Base-by-base conservation (phyloP, 192 early-diverging fungal species). In the Mortierella alpina region DNA sequence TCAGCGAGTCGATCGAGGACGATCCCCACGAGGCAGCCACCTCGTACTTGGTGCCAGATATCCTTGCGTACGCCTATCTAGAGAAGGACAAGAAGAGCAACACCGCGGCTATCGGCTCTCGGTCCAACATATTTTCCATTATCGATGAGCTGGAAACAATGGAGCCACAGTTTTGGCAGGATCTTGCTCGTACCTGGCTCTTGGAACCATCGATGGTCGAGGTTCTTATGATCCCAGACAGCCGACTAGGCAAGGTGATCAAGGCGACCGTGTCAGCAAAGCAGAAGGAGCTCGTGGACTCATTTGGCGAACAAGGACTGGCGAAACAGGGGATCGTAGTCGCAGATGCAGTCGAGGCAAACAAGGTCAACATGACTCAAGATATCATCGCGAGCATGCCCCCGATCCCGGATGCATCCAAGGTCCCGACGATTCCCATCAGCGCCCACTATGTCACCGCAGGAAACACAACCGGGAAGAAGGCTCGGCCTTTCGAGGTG, bases 331-430 rank as follows among this genome's bases (percentile, higher is more conserved):
- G 75, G 14, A 52, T 58, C 17, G 64, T 80, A 41, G 77, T 80
- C 11, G 39, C 48, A 0, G 70, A 80, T 14, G 77, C 77, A 14
- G 77, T 80, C 1, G 77, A 71, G 8, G 77, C 77, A 11, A 80
- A 80, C 70, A 80, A 80, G 22, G 77, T 80, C 44, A 68, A 80
- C 55, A 67, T 80, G 70, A 72, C 77, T 1, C 65, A 70, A 0
- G 84, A 84, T 6, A 64, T 92, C 59, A 79, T 91, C 53, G 82
- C 72, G 3, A 59, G 40, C 4, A 93, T 95, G 78, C 93, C 95
- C 4, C 86, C 89, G 2, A 88, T 92, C 9, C 91, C 94, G 4
- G 90, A 94, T 53, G 75, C 85, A 0, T 82, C 87, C 54, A 84
- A 85, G 42, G 84, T 87, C 5, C 74, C 88, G 12, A 83, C 83